Conservation (phyloP, 305 asterid genomes). For the Fraxinus latifolia region DNA sequence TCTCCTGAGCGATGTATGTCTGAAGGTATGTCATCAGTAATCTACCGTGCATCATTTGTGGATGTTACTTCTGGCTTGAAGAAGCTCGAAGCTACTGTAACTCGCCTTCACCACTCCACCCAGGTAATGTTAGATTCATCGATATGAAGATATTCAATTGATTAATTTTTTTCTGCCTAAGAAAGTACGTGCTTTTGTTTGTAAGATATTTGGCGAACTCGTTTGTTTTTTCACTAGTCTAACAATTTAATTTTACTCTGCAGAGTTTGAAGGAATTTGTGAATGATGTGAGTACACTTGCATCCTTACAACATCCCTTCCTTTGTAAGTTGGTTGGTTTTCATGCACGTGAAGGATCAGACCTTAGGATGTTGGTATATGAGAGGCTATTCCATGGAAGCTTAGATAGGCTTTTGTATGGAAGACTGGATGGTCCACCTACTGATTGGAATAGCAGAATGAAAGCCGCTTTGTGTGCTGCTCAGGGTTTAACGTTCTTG, state of each 20-base stretch:
- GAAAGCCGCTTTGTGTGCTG: constrained; percentile 91
- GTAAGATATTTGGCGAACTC: not conserved
- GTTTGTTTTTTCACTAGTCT: constrained; percentile 1
- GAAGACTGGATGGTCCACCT: constrained; percentile 96
- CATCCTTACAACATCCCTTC: constrained; percentile 77
- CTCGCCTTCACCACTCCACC: constrained; percentile 74
- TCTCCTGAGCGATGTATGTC: constrained; percentile 90
- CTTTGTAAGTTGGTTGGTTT: constrained; percentile 89
- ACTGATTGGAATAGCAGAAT: constrained; percentile 95
- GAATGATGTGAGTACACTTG: constrained; percentile 71
- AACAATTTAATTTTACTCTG: constrained; percentile 14
- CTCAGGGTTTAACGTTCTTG: constrained; percentile 91
- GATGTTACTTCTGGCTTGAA: constrained; percentile 57
- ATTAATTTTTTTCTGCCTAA: not conserved
- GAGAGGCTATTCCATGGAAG: constrained; percentile 93
- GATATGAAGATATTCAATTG: not conserved
- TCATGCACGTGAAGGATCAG: constrained; percentile 97
- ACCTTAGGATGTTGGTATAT: constrained; percentile 80
- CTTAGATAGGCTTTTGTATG: constrained; percentile 81
- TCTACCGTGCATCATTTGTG: constrained; percentile 83
- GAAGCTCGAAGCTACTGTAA: constrained; percentile 86
- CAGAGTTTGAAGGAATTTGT: constrained; percentile 92
- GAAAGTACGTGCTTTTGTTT: not conserved
- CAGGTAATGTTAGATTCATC: constrained; percentile 49
- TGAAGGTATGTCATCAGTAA: constrained; percentile 88